Conservation (phyloP, 2,329 filamentous ascomycete species). For the Aspergillus sp. region DNA sequence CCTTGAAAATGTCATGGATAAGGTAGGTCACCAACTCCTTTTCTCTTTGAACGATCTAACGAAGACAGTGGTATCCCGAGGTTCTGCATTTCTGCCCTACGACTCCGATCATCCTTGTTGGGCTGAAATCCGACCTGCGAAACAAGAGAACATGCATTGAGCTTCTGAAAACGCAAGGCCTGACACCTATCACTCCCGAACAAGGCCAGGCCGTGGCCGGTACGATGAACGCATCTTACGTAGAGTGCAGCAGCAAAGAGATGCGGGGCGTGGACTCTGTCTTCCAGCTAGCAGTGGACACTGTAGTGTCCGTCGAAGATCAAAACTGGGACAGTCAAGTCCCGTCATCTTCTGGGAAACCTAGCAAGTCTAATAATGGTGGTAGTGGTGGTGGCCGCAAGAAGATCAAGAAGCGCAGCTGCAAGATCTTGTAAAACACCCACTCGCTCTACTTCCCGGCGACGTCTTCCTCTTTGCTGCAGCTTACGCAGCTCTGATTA, state of each 20-base stretch:
- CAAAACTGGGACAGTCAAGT: constrained; percentile 44
- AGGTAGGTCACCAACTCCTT: constrained; percentile 59
- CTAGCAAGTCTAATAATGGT: constrained; percentile 22
- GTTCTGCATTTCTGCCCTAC: constrained; percentile 98
- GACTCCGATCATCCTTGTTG: constrained; percentile 91
- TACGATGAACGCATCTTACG: constrained; percentile 93
- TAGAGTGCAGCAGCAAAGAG: constrained; percentile 98
- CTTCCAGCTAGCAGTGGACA: constrained; percentile 87
- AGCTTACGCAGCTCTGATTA: constrained; percentile 2
- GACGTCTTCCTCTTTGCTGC: constrained; percentile 15
- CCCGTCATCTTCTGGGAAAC: constrained; percentile 7
- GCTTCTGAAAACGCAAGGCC: constrained; percentile 94
- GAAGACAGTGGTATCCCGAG: constrained; percentile 89
- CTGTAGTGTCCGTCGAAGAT: constrained; percentile 80
- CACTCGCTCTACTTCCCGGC: constrained; percentile 12
- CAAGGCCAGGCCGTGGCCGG: constrained; percentile 84
- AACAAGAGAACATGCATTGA: constrained; percentile 96
- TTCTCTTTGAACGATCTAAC: constrained; percentile 9
- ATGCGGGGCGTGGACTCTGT: constrained; percentile 95
- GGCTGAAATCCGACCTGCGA: constrained; percentile 94
- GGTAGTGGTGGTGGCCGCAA: constrained; percentile 29
- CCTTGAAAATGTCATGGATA: constrained; percentile 97
- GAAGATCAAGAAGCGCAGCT: constrained; percentile 84
- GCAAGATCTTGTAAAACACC: constrained; percentile 67
- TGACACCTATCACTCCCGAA: constrained; percentile 89